These are phyloP conservation scores for Hyaloscypha finlandica DNA, from an alignment of 495 filamentous ascomycete genomes.

Conservation along the genomic window DNA sequence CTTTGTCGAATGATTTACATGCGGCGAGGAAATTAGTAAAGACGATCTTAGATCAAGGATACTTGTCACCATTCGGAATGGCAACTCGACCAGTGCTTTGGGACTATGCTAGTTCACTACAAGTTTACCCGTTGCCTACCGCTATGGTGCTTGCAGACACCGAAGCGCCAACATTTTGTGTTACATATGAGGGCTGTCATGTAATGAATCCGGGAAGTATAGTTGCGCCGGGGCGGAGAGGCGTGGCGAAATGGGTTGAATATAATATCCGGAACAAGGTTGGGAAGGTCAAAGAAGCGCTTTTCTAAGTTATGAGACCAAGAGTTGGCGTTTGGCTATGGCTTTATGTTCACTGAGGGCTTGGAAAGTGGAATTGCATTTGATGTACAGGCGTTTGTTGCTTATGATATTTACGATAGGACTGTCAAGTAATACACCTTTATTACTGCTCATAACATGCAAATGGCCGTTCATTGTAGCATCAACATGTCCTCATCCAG, in stretches of 20 bases:
- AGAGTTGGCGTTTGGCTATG: background rate
- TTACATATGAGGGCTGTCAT: conserved; percentile 93
- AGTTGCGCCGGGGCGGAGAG: conserved; percentile 60
- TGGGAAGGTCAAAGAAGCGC: conserved; percentile 30
- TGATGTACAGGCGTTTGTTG: background rate
- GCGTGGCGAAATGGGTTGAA: conserved; percentile 79
- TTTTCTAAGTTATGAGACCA: conserved; percentile 24
- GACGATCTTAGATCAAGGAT: conserved; percentile 90
- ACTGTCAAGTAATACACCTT: background rate
- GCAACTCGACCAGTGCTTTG: conserved; percentile 77
- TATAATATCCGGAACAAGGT: conserved; percentile 60
- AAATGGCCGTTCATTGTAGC: conserved; percentile 21
- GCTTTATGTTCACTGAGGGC: background rate
- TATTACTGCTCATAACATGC: background rate
- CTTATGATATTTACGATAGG: conserved; percentile 5
- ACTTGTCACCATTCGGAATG: conserved; percentile 81
- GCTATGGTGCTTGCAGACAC: conserved; percentile 79
- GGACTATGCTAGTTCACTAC: conserved; percentile 73
- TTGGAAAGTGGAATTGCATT: background rate
- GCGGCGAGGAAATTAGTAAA: conserved; percentile 84
- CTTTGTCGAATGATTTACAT: conserved; percentile 50
- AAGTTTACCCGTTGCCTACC: conserved; percentile 86
- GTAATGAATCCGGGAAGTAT: conserved; percentile 91
- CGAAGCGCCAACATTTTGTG: conserved; percentile 74
- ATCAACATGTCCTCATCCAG: conserved; percentile 42